Base-by-base conservation (phyloP, 139 green algal species). In the Spirogloea muscicola region DNA sequence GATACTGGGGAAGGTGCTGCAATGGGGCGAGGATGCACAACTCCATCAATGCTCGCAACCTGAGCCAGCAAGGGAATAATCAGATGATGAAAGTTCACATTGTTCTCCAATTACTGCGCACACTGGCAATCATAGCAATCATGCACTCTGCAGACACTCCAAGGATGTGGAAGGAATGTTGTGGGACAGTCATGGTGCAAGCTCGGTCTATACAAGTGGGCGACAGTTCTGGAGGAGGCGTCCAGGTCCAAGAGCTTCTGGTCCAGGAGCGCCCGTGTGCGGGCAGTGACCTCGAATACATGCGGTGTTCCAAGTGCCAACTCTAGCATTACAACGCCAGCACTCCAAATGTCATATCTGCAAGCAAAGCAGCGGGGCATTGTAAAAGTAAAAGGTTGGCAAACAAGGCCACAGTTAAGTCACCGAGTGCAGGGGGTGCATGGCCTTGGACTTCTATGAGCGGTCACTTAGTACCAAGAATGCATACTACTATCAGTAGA, bases 241-340 rank as follows among this genome's bases (percentile, higher is more conserved):
- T 82, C 51, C 34, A 68, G 57, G 0, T 39, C 58, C 10, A 3
- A 21, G 39, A 94, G 75, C 49, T 77, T 42, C 27, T 42, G 65
- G 38, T 91, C 82, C 61, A 94, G 74, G 7, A 85, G 49, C 1
- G 81, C 79, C 2, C 51, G 71, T 6, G 84, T 89, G 40, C 77
- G 38, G 9, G 66, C 40, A 25, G 64, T 49, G 48, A 87, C 62
- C 36, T 76, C 44, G 52, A 86, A 92, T 13, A 92, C 88, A n/a
- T 87, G 79, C 1, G 88, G 87, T 0, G 82, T 89, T 27, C 77
- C 90, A 1, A 93, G 58, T 4, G 90, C 37, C 4, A 93, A 71
- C 86, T 93, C 90, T 44, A 92, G 73, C 84, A 90, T 89, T 9
- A 89, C 72, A 21, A 92, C 84, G 3, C 89, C 89, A 48, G 86